These are phyloP conservation scores for Mucor circinelloides DNA, from an alignment of 371 early-diverging fungal genomes.

Conservation along the genomic window DNA sequence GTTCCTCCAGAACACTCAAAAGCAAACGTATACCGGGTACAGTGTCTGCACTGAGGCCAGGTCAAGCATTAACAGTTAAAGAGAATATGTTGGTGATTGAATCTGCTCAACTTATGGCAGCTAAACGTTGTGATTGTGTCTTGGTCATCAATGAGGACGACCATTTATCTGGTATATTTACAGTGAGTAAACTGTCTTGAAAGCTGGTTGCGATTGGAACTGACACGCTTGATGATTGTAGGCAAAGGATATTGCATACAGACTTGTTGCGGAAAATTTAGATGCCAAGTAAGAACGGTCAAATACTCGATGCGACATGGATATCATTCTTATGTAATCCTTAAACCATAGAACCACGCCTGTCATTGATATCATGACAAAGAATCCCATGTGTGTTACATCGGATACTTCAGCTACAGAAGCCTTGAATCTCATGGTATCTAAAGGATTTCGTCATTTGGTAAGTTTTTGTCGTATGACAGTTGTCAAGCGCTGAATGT, in stretches of 20 bases:
- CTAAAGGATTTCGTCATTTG: slow-evolving; percentile 92
- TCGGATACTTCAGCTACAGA: slow-evolving; percentile 86
- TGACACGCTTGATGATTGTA: slow-evolving; percentile 6
- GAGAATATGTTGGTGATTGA: slow-evolving; percentile 88
- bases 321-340: not conserved
- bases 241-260: slow-evolving; percentile 55
- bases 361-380: slow-evolving; percentile 91
- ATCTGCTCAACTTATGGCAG: slow-evolving; percentile 97
- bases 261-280: slow-evolving; percentile 51
- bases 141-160: slow-evolving; percentile 91
- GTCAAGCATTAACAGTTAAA: slow-evolving; percentile 87
- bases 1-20: slow-evolving; percentile 35
- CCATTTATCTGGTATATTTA: slow-evolving; percentile 93
- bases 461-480: slow-evolving; percentile 30
- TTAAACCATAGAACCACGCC: slow-evolving; percentile 53
- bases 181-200: slow-evolving; percentile 36
- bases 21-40: slow-evolving; percentile 72
- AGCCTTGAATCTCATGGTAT: slow-evolving; percentile 93
- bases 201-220: not conserved
- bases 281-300: slow-evolving; percentile 36
- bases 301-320: not conserved
- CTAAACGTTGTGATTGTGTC: slow-evolving; percentile 94
- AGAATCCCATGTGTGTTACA: slow-evolving; percentile 85
- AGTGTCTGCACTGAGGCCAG: slow-evolving; percentile 86
- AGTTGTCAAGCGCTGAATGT: not conserved